Base-by-base conservation (phyloP, 768 basidiomycete genomes). In the Nevesoporus exiguus region DNA sequence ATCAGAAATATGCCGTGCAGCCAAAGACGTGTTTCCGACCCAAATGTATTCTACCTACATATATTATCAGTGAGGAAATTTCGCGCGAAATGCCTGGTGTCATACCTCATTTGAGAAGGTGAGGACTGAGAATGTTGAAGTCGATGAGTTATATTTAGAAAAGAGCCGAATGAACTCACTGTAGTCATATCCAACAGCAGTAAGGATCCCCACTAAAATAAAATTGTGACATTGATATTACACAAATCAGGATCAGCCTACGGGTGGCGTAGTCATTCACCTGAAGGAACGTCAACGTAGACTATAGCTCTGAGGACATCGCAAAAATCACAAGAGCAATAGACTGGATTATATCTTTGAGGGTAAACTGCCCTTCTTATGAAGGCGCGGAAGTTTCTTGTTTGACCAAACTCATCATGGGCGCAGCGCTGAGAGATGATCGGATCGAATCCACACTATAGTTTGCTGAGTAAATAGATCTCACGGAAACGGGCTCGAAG, bases 11-110 rank as follows among this genome's bases (percentile, higher is more conserved):
- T 15, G 6, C 27, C 1, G 5, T 11, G 3, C 15, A 37, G 1
- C n/a, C 3, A 42, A 19, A 24, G 0, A 7, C 11, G 21, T 24
- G 10, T 42, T 10, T 14, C 58, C 24, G 8, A 61, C 58, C 55
- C 58, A 60, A 2, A 60, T 37, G 9, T 37, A 37, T 37, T 37
- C 37, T 7, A 37, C 7, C 37, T 37, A n/a, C n/a, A 37, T 19
- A 14, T 5, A 34, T n/a, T 6, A 8, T 37, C 19, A 37, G 37
- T 19, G 37, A 19, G 36, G 37, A 37, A 37, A 37, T 37, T 37
- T 29, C 27, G 8, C 8, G 10, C 17, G 7, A 4, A 7, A 37
- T 6, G 7, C 7, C n/a, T 7, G n/a, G 7, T 7, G 19, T n/a
- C 37, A 19, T 37, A 37, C 37, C 11, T 37, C 37, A 37, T 37